phyloP scores from a whole-genome alignment of 2,329 filamentous ascomycete species.

The Cercospora citrullina region DNA sequence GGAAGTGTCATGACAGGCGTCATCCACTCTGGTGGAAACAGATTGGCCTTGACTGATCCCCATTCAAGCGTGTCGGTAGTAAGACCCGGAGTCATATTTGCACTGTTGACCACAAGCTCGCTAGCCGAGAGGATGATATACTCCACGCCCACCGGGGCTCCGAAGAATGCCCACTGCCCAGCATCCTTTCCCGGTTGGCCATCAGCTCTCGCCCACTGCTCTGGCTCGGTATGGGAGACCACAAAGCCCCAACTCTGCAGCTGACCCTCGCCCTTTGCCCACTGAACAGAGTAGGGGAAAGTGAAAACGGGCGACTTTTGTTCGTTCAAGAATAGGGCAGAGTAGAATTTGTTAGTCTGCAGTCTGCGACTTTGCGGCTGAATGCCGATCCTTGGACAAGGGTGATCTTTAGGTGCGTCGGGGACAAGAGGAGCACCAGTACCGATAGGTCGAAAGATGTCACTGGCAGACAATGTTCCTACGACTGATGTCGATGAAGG shows the following conservation, averaged over 20 bases:
- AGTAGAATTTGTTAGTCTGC: constrained; percentile 69
- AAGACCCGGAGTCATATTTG: constrained; percentile 45
- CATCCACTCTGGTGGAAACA: constrained; percentile 54
- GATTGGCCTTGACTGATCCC: constrained; percentile 66
- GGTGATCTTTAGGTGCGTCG: constrained; percentile 45
- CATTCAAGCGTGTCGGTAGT: constrained; percentile 55
- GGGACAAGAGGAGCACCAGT: constrained; percentile 44
- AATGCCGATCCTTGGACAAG: constrained; percentile 43
- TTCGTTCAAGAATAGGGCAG: constrained; percentile 74
- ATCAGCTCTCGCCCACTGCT: constrained; percentile 56
- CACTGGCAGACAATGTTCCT: constrained; percentile 30
- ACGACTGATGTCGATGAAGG: constrained; percentile 33
- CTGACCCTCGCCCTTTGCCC: constrained; percentile 42
- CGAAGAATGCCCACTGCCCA: constrained; percentile 66
- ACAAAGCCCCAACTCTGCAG: constrained; percentile 72
- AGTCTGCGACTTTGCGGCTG: constrained; percentile 50
- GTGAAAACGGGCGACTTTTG: constrained; percentile 71
- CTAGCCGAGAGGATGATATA: constrained; percentile 76
- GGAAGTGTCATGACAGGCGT: constrained; percentile 71
- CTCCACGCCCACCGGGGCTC: constrained; percentile 79
- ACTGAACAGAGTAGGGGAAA: constrained; percentile 58
- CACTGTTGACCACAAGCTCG: constrained; percentile 55
- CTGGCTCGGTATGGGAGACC: constrained; percentile 70
- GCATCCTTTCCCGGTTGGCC: constrained; percentile 28
- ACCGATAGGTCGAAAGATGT: constrained; percentile 46